Base-by-base conservation (phyloP, 768 basidiomycete genomes). In the Rhizopogon roseolus region DNA sequence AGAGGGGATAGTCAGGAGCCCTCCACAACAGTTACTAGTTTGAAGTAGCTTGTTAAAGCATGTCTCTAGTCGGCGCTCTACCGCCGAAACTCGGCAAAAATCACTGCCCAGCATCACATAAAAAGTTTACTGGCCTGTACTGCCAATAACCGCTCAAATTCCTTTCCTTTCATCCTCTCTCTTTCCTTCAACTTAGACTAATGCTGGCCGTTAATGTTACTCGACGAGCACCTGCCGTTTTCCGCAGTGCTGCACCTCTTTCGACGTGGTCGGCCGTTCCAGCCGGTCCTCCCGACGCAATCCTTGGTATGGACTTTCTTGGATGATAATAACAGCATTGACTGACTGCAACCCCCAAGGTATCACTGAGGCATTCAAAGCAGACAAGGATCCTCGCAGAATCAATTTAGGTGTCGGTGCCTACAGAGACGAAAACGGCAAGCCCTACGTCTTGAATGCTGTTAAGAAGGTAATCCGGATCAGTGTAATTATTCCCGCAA, bases 351-450 rank as follows among this genome's bases (percentile, higher is more conserved):
- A 36, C 53, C 54, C 42, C 41, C n/a, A 61, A 91, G 89, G 91
- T 57, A 81, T 99, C 46, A 88, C 90, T 28, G 96, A 98, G 67
- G 93, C 93, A 28, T 99, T 94, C 84, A 97, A 95, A 76, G 92
- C 93, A 41, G 93, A 98, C 81, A 86, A 84, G 64, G 85, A 90
- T 69, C 77, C 90, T 16, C 85, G 86, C 60, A 98, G 98, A 72
- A 96, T 99, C 66, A 99, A 98, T 75, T 80, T 99, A 54, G 97
- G 97, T 66, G 97, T 98, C 60, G 97, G 97, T 63, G 91, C 93
- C 42, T 98, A 94, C 79, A 83, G 97, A 56, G 94, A 99, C 62
- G 91, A 84, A 59, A 78, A 87, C 52, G 97, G 97, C 53, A 98
- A 97, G 74, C 96, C 96, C 5, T 98, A 94, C 68, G 85, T 99